phyloP scores from a whole-genome alignment of 2,329 filamentous ascomycete species.

The Capronia coronata region DNA sequence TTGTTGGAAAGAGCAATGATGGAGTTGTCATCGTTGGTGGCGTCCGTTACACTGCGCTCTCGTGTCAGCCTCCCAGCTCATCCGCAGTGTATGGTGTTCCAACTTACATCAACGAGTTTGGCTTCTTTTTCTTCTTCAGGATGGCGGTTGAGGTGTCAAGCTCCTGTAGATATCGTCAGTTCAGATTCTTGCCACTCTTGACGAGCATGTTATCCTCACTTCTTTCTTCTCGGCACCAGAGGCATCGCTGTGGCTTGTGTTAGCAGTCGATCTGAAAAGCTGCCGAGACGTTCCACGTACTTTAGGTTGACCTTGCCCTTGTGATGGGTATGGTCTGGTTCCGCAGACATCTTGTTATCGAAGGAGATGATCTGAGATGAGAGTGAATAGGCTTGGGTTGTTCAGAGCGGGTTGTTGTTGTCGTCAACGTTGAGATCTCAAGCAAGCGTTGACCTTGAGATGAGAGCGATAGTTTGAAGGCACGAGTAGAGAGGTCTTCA shows the following conservation, averaged over 20 bases:
- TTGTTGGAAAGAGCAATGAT: conserved; percentile 97
- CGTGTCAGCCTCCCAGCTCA: conserved; percentile 22
- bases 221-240: conserved; percentile 83
- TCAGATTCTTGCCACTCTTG: conserved; percentile 24
- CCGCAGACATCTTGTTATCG: conserved; percentile 59
- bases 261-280: conserved; percentile 20
- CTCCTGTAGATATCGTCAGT: conserved; percentile 48
- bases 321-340: conserved; percentile 55
- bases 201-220: conserved; percentile 47
- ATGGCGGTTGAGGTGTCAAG: conserved; percentile 94
- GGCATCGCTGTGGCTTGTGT: conserved; percentile 58
- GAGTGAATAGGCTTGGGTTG: background rate
- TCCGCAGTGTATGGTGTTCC: background rate
- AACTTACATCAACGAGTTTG: conserved; percentile 90
- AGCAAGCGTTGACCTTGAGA: background rate
- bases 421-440: conserved; percentile 4
- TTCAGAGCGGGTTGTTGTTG: background rate
- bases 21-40: conserved; percentile 98
- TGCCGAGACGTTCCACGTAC: conserved; percentile 49
- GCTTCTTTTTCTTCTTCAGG: conserved; percentile 99
- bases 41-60: conserved; percentile 78
- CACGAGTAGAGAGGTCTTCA: conserved; percentile 1
- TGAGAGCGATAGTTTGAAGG: background rate
- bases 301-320: conserved; percentile 80
- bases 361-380: conserved; percentile 4